Evolutionary conservation across 805 yeast species (phyloP), one percentile per base, ranked within the genome.

Genomic region (Ogataea pignaliae): DNA sequence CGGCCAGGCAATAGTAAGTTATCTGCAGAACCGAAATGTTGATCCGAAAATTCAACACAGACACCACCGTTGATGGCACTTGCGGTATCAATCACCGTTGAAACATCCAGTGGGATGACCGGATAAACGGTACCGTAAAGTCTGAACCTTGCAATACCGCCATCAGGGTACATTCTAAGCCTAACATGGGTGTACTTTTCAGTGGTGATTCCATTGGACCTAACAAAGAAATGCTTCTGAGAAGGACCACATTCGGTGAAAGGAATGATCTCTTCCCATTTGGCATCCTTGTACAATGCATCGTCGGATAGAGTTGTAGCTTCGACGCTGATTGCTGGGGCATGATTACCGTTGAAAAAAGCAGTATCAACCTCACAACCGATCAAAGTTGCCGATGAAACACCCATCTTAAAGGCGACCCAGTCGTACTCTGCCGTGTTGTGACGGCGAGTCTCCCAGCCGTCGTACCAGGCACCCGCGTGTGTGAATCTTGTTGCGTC

Each of bases 371-470:
- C 75, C 64, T 91, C 97, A 56, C 85, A 79, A 11, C 90, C 99
- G 39, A 85, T 73, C 45, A 91, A 63, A 38, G 73, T 73, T 1
- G 97, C 97, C 28, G 85, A 73, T 2, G 86, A 70, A 16, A 90
- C 97, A 15, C 98, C 98, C 63, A 88, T 71, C 60, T 79, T 76
- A 63, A 90, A 67, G 28, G 87, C 71, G 15, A 87, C 97, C 88
- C 93, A 91, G 61, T 91, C 99, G 35, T 85, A 85, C 43, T 79
- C 88, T 43, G 72, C 86, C 1, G 79, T 68, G 64, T 91, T 91
- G 71, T 91, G 99, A 66, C 99, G 77, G 62, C 97, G 76, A 11
- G 98, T 91, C 66, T 91, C 98, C 98, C 98, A 91, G 17, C 99
- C 99, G 55, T 91, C 99, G 61, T 88, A 91, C 97, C 97, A 91